These are phyloP conservation scores for Thymus quinquecostatus DNA, from an alignment of 257 asterid species.

Conservation along the genomic window DNA sequence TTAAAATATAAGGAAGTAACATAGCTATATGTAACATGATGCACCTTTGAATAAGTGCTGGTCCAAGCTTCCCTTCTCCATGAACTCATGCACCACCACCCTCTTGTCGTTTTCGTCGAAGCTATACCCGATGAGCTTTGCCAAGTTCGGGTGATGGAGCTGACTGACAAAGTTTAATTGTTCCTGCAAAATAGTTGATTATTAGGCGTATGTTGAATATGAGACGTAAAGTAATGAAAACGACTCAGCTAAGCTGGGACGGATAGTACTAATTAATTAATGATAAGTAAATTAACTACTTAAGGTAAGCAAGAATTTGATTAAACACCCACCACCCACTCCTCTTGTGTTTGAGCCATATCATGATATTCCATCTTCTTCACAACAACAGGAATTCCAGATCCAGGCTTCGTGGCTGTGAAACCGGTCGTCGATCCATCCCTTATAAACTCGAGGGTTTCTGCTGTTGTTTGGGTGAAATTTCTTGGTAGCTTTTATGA, in stretches of 20 bases:
- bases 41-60: constrained; percentile 40
- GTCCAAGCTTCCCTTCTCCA: constrained; percentile 58
- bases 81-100: constrained; percentile 25
- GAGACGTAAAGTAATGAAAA: no score
- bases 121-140: constrained; percentile 28
- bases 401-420: background rate
- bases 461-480: background rate
- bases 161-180: constrained; percentile 2
- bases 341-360: background rate
- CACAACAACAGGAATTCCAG: background rate
- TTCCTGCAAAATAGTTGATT: constrained; percentile 11
- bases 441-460: background rate
- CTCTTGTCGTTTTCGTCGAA: background rate
- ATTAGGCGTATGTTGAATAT: background rate
- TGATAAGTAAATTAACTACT: no score
- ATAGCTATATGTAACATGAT: no score
- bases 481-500: constrained; percentile 20
- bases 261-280: no score
- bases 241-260: no score
- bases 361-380: background rate
- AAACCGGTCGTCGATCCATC: background rate
- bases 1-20: no score
- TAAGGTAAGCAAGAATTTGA: no score
- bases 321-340: background rate
- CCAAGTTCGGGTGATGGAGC: constrained; percentile 30